Base-by-base conservation (phyloP, 805 yeast genomes). In the Myxozyma lipomycoides region DNA sequence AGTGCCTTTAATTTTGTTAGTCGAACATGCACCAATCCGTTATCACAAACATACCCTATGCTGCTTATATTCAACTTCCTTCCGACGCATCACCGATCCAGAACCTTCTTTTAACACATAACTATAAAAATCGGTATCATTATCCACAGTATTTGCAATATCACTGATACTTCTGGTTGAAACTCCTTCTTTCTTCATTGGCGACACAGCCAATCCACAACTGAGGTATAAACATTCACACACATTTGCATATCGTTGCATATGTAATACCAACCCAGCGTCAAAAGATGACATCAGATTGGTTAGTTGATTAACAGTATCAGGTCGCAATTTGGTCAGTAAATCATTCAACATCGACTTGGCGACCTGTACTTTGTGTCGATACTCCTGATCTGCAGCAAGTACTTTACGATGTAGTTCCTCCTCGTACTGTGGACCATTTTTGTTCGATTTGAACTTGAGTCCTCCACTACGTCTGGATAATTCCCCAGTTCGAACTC, bases 191-290 rank as follows among this genome's bases (percentile, higher is more conserved):
- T 67, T 60, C 47, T 73, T 72, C 43, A 91, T 70, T 2, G 98
- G 98, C 43, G 84, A 72, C 3, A 93, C 75, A 52, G 85, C 80
- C 37, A 89, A 84, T 24, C 97, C 98, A 18, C 86, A 76, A 62
- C 90, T 89, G 70, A 93, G 77, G 17, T 86, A 76, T 49, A 86
- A 75, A 19, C 87, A 86, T 69, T 91, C 98, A 46, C 82, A 79
- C 76, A 87, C 84, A 26, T 91, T 86, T 2, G 97, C 83, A 67
- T 84, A 91, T 64, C 89, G 88, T 61, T 86, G 91, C 49, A 93
- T 72, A 68, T 91, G 96, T 45, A 90, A 79, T 55, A 87, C 80
- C 75, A 91, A 72, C 7, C 97, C 98, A 43, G 87, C 81, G 67
- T 93, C 98, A 64, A 87, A 76, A 67, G 91, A 97, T 56, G 90